Base-by-base conservation (phyloP, 1,139 yeast genomes). In the Candida albicans region DNA sequence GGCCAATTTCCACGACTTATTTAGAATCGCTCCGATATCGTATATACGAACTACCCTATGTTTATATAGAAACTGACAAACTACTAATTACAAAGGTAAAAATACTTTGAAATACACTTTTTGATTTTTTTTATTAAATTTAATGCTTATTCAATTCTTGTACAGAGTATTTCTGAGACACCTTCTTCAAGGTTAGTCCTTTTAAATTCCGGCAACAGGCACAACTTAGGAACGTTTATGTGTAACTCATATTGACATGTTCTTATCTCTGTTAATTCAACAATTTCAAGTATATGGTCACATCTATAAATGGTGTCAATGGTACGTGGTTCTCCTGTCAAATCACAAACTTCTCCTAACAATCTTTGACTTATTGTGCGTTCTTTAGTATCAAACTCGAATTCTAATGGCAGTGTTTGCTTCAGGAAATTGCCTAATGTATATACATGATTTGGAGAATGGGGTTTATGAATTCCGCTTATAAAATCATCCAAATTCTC, bases 191-290 rank as follows among this genome's bases (percentile, higher is more conserved):
- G 43, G 12, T 56, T 56, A n/a, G 61, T 63, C 0, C 79, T 77
- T 24, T 57, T 55, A 51, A 85, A 81, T 33, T 76, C 72, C 5
- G 69, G 70, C 39, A 78, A 64, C 11, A 58, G 55, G 59, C 96
- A 90, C 18, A 88, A 65, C 6, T 68, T 66, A 0, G 87, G 84
- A 1, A 84, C 68, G 37, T 75, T 72, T 1, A 89, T 64, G n/a
- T 70, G 70, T 60, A 84, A 73, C 51, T 75, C 75, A 56, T 89
- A 89, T 39, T 79, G 80, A 60, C 97, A 90, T 0, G 93, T 84
- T 49, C 75, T 77, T 41, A 79, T 68, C 62, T 91, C 98, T 41
- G 68, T 69, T 0, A 84, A 75, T 47, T 74, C 73, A 8, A 62
- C 31, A 9, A 70, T 62, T 13, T 65, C 65, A 3, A 82, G 62